Base-by-base conservation (phyloP, 2,329 filamentous ascomycete species). In the Aspergillus pseudonomiae region DNA sequence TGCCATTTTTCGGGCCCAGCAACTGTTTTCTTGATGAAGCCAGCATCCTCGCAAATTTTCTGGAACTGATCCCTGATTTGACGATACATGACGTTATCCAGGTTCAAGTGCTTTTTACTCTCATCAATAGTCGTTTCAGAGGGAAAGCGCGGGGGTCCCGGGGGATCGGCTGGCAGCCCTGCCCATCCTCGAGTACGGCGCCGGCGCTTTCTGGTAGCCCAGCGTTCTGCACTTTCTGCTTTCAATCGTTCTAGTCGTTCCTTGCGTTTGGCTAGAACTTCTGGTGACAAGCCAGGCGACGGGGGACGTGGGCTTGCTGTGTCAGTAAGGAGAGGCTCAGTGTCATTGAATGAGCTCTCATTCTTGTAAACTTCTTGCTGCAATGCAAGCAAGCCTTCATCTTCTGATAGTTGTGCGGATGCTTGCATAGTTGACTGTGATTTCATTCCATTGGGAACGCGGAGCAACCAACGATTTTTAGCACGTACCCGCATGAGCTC, bases 91-190 rank as follows among this genome's bases (percentile, higher is more conserved):
- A 82, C 76, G 56, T 84, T 86, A 70, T 90, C 86, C 39, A 96
- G 81, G 43, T 80, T 82, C 32, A 96, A 81, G 63, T 89, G 90
- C 14, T 84, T 83, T 72, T 93, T 92, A 72, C 90, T 89, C 77
- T 94, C 91, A 67, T 92, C 89, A 63, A 95, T 86, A 0, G 91
- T 94, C 14, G 90, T 94, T 76, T 95, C 92, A 0, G 91, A 94
- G 1, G 91, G 91, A 67, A 93, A 95, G 26, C 92, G 87, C 16
- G 90, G 88, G 24, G 89, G 86, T 5, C 88, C 87, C 1, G 88
- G 85, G 7, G 87, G 86, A 72, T 92, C 89, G 43, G 89, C 85
- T 16, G 89, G 87, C 30, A 91, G 75, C 2, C 89, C 88, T 48
- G 86, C 88, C 82, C 88, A 91, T n/a, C 85, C 86, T 69, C 87